Evolutionary conservation across 805 yeast species (phyloP).

Genomic region (Saturnispora saitoi): DNA sequence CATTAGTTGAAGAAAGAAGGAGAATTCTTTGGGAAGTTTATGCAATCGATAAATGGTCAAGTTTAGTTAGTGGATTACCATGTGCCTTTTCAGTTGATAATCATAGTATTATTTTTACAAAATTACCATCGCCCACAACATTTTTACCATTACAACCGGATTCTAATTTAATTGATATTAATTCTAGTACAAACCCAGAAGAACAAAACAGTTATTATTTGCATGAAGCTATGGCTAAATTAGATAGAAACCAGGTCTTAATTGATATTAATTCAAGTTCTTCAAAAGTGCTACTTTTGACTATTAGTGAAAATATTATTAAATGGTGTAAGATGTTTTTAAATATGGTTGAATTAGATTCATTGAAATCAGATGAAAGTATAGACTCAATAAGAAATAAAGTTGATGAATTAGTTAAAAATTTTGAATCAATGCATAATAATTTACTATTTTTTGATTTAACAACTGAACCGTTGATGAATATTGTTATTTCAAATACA

Average conservation of each 20-base stretch:
- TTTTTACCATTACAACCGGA: constrained; percentile 13
- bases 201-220: constrained; percentile 16
- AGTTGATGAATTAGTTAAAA: constrained; percentile 21
- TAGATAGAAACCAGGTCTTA: constrained; percentile 23
- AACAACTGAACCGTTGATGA: constrained; percentile 20
- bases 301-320: constrained; percentile 25
- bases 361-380: constrained; percentile 17
- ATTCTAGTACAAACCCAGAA: not conserved
- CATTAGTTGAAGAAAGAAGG: constrained; percentile 24
- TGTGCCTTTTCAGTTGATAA: constrained; percentile 24
- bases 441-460: constrained; percentile 24
- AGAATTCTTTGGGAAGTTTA: constrained; percentile 28
- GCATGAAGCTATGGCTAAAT: constrained; percentile 25
- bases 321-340: constrained; percentile 28
- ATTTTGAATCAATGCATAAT: constrained; percentile 22
- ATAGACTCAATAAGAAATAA: constrained; percentile 18
- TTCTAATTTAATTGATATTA: not conserved
- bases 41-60: constrained; percentile 25
- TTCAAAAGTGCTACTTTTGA: constrained; percentile 22
- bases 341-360: constrained; percentile 22
- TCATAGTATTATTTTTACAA: constrained; percentile 22
- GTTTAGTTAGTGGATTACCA: constrained; percentile 27
- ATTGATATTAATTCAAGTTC: constrained; percentile 22
- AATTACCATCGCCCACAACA: constrained; percentile 26
- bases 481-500: constrained; percentile 21